phyloP scores from a whole-genome alignment of 768 basidiomycete genomes.

The Termitomyces sp. region DNA sequence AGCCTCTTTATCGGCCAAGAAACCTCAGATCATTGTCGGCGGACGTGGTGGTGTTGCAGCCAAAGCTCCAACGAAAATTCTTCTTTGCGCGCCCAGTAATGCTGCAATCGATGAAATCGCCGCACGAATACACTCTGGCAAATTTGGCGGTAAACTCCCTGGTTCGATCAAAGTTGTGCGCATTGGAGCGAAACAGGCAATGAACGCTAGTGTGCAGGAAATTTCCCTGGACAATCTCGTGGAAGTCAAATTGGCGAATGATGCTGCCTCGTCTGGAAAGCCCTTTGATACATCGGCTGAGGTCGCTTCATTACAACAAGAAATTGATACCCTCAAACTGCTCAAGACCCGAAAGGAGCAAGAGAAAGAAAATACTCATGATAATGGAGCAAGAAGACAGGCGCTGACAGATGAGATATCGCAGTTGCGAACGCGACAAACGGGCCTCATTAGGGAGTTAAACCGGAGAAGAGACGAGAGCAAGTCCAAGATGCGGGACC shows the following conservation, averaged over 20 bases:
- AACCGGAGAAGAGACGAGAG: slow-evolving; percentile 80
- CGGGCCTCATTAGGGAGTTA: slow-evolving; percentile 57
- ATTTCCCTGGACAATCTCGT: slow-evolving; percentile 85
- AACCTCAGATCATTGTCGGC: slow-evolving; percentile 47
- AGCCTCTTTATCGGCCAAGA: slow-evolving; percentile 34
- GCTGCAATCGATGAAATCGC: slow-evolving; percentile 98
- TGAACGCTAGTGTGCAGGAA: slow-evolving; percentile 77
- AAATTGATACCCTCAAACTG: slow-evolving; percentile 65
- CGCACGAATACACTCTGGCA: slow-evolving; percentile 77
- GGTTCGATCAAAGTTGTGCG: slow-evolving; percentile 79
- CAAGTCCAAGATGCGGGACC: slow-evolving; percentile 71
- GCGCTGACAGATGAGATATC: slow-evolving; percentile 68
- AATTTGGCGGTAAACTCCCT: slow-evolving; percentile 47
- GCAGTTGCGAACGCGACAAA: slow-evolving; percentile 57
- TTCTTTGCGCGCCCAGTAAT: slow-evolving; percentile 96
- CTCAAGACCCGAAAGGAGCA: slow-evolving; percentile 49
- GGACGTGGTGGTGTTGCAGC: slow-evolving; percentile 41
- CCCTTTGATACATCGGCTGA: slow-evolving; percentile 49
- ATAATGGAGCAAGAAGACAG: slow-evolving; percentile 47
- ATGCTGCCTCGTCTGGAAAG: slow-evolving; percentile 24
- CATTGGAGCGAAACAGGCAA: slow-evolving; percentile 70
- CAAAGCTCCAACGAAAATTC: slow-evolving; percentile 49
- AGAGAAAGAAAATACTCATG: slow-evolving; percentile 50
- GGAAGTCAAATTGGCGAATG: slow-evolving; percentile 59
- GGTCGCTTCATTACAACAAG: slow-evolving; percentile 51